A percentile compares a stretch with the other conserved stretches of the same genome.
Evolutionary conservation across 345 rosid genomes (phyloP).

Genomic region (Camelina laxa): DNA sequence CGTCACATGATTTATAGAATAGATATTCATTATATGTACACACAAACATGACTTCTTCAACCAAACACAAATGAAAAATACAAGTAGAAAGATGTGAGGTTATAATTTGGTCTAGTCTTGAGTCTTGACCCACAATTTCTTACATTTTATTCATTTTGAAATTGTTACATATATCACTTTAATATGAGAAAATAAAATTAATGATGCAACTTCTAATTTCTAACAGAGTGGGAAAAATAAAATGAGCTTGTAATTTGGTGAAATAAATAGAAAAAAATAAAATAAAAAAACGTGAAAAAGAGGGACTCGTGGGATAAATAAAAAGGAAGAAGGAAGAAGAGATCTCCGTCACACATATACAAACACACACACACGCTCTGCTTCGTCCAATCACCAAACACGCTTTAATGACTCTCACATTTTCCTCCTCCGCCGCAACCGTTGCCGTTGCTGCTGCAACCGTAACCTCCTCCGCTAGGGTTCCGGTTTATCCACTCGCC

Average conservation of each 20-base stretch:
- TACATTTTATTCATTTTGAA: neutral
- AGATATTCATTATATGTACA: slow-evolving; percentile 19
- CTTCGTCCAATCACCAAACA: slow-evolving; percentile 37
- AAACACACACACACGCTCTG: slow-evolving; percentile 18
- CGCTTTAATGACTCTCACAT: slow-evolving; percentile 51
- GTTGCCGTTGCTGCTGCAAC: slow-evolving; percentile 45
- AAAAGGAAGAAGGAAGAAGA: slow-evolving; percentile 37
- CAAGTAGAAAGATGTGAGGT: neutral
- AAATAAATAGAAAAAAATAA: neutral
- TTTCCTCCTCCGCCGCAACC: slow-evolving; percentile 52
- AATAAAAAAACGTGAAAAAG: slow-evolving; percentile 33
- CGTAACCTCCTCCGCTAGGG: slow-evolving; percentile 45
- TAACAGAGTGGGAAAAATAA: neutral
- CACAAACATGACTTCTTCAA: slow-evolving; percentile 32
- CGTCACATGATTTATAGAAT: slow-evolving; percentile 22
- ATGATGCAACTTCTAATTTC: neutral
- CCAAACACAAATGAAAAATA: neutral
- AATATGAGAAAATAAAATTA: slow-evolving; percentile 1
- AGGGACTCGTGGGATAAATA: slow-evolving; percentile 36
- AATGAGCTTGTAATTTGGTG: slow-evolving; percentile 33
- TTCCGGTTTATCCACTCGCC: slow-evolving; percentile 42
- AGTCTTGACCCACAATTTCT: neutral
- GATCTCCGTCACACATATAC: slow-evolving; percentile 29
- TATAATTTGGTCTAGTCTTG: neutral
- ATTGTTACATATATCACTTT: neutral